Percentiles rank a stretch among this genome's conserved stretches.
Conservation (phyloP, 2,329 filamentous ascomycete species). For the Penicillium sp. region DNA sequence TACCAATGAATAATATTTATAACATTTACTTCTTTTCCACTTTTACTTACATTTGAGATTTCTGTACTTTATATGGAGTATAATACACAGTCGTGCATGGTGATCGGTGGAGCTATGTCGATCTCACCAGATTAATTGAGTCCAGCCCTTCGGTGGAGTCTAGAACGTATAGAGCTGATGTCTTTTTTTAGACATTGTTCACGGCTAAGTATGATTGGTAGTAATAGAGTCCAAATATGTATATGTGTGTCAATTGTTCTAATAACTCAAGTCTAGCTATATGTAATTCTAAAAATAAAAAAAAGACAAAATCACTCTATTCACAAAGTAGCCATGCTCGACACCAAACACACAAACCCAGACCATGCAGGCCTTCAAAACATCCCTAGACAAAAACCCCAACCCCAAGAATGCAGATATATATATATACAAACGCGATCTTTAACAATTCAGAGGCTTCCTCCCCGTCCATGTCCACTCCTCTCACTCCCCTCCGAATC, state of each 20-base stretch:
- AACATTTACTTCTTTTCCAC: not conserved
- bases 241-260: not conserved
- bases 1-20: conserved; percentile 26
- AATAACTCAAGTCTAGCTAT: not conserved
- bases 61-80: not conserved
- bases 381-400: not conserved
- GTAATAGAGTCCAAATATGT: not conserved
- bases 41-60: not conserved
- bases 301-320: not conserved
- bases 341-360: not conserved
- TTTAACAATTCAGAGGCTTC: conserved; percentile 14
- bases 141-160: not conserved
- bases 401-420: conserved; percentile 1
- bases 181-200: not conserved
- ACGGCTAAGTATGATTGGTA: not conserved
- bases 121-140: not conserved
- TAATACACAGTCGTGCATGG: not conserved
- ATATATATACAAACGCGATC: not conserved
- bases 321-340: not conserved
- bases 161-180: not conserved
- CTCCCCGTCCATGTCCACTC: conserved; percentile 30
- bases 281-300: not conserved
- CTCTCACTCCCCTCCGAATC: conserved; percentile 54
- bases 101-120: conserved; percentile 7
- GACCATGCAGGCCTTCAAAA: not conserved